A percentile compares a stretch with the other conserved stretches of the same genome.
phyloP scores from a whole-genome alignment of 257 asterid species.

The Scutellaria baicalensis region DNA sequence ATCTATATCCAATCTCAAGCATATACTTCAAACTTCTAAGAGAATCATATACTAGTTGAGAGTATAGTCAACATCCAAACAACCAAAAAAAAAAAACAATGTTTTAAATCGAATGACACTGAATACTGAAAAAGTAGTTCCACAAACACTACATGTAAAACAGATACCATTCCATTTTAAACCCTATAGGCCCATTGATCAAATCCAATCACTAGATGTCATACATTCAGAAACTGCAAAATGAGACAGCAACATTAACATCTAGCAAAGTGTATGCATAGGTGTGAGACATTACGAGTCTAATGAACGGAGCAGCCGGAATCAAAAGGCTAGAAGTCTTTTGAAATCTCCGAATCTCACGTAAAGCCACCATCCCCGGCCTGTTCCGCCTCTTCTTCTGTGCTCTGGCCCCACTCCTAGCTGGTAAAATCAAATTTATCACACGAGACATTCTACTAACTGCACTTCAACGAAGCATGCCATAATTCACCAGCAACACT shows the following conservation, averaged over 20 bases:
- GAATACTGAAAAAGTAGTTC: neutral
- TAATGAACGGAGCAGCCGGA: constrained; percentile 84
- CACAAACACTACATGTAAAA: neutral
- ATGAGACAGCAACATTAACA: neutral
- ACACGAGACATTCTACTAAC: constrained; percentile 1
- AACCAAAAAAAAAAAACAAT: neutral
- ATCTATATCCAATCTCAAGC: neutral
- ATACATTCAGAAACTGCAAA: constrained; percentile 1
- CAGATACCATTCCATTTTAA: neutral
- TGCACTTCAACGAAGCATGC: neutral
- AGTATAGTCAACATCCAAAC: neutral
- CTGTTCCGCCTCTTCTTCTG: constrained; percentile 38
- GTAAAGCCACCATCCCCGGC: constrained; percentile 74
- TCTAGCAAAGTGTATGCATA: neutral
- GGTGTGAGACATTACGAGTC: constrained; percentile 39
- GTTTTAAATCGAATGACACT: neutral
- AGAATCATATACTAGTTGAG: neutral
- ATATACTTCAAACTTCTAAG: neutral
- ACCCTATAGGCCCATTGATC: neutral
- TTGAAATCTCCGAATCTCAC: constrained; percentile 79
- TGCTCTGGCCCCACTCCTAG: constrained; percentile 12
- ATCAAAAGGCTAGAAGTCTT: constrained; percentile 53
- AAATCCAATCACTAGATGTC: neutral
- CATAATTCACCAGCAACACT: neutral
- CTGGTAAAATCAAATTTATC: constrained; percentile 8